Conservation (phyloP, 495 filamentous ascomycete genomes). For the Talaromyces stipitatus region DNA sequence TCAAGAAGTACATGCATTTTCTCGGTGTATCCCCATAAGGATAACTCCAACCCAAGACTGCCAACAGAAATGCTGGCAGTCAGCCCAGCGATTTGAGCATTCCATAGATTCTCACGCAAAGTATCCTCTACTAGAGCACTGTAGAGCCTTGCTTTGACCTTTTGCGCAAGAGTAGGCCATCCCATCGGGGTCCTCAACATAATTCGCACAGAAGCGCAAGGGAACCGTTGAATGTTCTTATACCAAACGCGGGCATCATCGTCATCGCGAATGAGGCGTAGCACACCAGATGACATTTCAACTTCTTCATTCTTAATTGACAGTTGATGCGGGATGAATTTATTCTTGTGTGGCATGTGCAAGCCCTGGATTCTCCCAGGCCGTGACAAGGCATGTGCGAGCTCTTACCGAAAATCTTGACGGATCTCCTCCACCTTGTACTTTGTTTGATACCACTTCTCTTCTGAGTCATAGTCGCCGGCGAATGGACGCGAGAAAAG, state of each 20-base stretch:
- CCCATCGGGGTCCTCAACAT: too few relatives aligned
- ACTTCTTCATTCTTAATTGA: slow-evolving; percentile 92
- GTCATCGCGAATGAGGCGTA: slow-evolving; percentile 83
- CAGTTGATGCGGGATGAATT: slow-evolving; percentile 92
- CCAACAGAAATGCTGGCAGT: too few relatives aligned
- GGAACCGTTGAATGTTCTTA: too few relatives aligned
- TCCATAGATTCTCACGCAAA: too few relatives aligned
- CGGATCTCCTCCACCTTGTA: slow-evolving; percentile 81
- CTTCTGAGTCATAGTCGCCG: slow-evolving; percentile 73
- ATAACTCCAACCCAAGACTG: too few relatives aligned
- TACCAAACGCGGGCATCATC: slow-evolving; percentile 80
- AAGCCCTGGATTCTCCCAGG: slow-evolving; percentile 57
- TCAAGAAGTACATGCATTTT: too few relatives aligned
- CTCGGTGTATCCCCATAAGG: too few relatives aligned
- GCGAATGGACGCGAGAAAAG: slow-evolving; percentile 77
- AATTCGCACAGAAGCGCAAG: too few relatives aligned
- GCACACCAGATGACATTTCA: slow-evolving; percentile 62
- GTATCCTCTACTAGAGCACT: too few relatives aligned
- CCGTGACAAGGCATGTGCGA: slow-evolving; percentile 53
- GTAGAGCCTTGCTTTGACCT: too few relatives aligned
- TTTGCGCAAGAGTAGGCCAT: too few relatives aligned
- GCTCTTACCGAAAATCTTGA: slow-evolving; percentile 58
- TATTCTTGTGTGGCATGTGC: slow-evolving; percentile 86
- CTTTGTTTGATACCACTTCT: slow-evolving; percentile 97
- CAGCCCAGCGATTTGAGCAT: too few relatives aligned